Conservation (phyloP, 345 rosid genomes). For the Chamaenerion angustifolium region DNA sequence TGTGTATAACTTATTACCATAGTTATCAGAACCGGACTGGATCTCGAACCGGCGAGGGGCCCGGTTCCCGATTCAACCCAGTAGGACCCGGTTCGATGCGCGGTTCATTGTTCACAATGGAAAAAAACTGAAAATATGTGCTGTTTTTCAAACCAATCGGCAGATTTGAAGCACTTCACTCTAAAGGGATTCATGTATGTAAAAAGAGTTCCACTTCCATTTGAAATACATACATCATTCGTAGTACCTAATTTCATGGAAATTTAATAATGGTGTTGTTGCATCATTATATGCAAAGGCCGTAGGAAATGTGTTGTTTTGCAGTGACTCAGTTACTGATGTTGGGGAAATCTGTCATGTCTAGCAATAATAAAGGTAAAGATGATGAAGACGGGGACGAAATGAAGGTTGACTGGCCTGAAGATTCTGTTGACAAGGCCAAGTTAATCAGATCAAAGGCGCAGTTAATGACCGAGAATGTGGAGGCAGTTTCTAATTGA, state of each 20-base stretch:
- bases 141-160: too few relatives aligned
- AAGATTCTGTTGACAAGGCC: conserved; percentile 78
- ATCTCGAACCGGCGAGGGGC: too few relatives aligned
- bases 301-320: conserved; percentile 85
- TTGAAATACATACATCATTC: not conserved
- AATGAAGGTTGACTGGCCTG: conserved; percentile 72
- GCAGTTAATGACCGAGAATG: conserved; percentile 51
- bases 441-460: conserved; percentile 61
- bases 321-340: conserved; percentile 72
- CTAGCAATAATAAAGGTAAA: conserved; percentile 45
- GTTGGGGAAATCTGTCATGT: conserved; percentile 69
- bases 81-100: too few relatives aligned
- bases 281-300: conserved; percentile 46
- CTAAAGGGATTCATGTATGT: conserved; percentile 93
- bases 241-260: too few relatives aligned
- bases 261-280: not conserved
- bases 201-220: conserved; percentile 5
- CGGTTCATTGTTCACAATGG: too few relatives aligned
- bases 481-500: conserved; percentile 50
- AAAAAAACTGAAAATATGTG: too few relatives aligned
- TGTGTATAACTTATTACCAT: too few relatives aligned
- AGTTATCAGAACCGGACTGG: too few relatives aligned
- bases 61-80: too few relatives aligned
- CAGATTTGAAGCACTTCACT: conserved; percentile 84
- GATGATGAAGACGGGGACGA: conserved; percentile 41